Conservation (phyloP, 164 flowering plant genomes). For the Akebia trifoliata region DNA sequence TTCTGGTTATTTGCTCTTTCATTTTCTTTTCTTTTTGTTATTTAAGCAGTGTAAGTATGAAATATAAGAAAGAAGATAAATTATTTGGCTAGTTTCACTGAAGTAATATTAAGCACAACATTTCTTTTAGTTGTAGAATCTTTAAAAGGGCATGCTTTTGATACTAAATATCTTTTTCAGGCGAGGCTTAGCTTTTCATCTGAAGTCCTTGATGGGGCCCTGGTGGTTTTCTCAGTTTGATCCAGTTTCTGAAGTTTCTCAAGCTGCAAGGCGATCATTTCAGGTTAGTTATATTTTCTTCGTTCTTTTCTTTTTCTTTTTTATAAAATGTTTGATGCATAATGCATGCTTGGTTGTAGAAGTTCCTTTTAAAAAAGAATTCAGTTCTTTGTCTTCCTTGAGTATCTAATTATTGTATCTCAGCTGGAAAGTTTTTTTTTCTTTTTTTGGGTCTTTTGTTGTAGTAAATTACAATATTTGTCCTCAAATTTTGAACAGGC, state of each 20-base stretch:
- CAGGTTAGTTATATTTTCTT: conserved; percentile 44
- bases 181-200: conserved; percentile 89
- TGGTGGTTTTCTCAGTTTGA: conserved; percentile 99
- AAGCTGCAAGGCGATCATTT: conserved; percentile 76
- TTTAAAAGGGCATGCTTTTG: neutral
- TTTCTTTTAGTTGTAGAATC: neutral
- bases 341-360: neutral
- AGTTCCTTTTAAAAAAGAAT: neutral
- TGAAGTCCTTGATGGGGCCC: conserved; percentile 93
- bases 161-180: conserved; percentile 31
- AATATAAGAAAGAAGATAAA: too few relatives aligned
- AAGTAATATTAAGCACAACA: too few relatives aligned
- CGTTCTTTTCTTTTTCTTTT: neutral
- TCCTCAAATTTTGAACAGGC: too few relatives aligned
- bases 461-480: too few relatives aligned
- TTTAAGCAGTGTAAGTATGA: too few relatives aligned
- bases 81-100: too few relatives aligned
- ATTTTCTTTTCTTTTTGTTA: too few relatives aligned
- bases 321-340: neutral
- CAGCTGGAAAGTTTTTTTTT: too few relatives aligned
- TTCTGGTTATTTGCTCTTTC: too few relatives aligned
- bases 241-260: conserved; percentile 78
- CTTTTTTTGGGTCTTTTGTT: too few relatives aligned
- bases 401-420: too few relatives aligned
- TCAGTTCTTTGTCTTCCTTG: neutral